A percentile compares a stretch with the other conserved stretches of the same genome.
phyloP scores from a whole-genome alignment of 2,329 filamentous ascomycete genomes.

The Pestalotiopsis sp. region DNA sequence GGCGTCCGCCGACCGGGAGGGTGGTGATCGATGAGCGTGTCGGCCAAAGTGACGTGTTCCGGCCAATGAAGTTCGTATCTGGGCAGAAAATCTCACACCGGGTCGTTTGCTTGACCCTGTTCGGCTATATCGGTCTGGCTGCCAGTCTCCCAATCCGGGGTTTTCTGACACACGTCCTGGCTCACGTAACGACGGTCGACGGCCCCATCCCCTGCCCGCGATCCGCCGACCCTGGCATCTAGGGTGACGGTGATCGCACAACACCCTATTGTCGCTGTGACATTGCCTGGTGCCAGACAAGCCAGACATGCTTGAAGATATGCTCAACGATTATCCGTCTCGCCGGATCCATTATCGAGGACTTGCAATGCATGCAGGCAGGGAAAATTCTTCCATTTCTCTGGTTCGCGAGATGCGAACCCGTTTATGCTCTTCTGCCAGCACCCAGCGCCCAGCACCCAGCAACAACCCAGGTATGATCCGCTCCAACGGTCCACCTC shows the following conservation, averaged over 20 bases:
- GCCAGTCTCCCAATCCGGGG: not conserved
- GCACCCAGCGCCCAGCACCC: no score
- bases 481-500: not conserved
- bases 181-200: not conserved
- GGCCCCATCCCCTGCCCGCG: not conserved
- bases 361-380: not conserved
- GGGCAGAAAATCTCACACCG: conserved; percentile 16
- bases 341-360: not conserved
- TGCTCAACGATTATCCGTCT: not conserved
- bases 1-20: not conserved
- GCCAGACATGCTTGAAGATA: not conserved
- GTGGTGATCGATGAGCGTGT: conserved; percentile 7
- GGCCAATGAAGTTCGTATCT: conserved; percentile 8
- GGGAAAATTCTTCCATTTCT: not conserved
- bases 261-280: not conserved
- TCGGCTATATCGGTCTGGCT: conserved; percentile 8
- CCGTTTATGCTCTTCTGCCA: not conserved
- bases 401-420: not conserved
- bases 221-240: not conserved
- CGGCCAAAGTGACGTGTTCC: conserved; percentile 15
- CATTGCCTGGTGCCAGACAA: not conserved
- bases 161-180: conserved; percentile 1
- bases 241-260: not conserved
- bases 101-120: conserved; percentile 13
- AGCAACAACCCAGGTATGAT: not conserved